Conservation (phyloP, 108 stramenopile genomes). For the Cylindrotheca fusiformis region DNA sequence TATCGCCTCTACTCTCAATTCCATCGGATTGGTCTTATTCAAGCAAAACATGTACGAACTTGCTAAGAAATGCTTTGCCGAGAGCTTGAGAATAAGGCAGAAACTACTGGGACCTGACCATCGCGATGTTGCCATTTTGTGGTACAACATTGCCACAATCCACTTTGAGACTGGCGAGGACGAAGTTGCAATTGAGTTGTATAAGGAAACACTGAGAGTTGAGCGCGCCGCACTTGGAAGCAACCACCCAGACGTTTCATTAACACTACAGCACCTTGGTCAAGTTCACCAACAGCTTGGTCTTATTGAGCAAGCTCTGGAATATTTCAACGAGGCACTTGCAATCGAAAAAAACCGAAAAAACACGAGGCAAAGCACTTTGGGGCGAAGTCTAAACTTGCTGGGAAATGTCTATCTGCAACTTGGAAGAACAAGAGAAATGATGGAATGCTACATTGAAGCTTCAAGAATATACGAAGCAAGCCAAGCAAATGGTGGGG, state of each 20-base stretch:
- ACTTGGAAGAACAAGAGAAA: constrained; percentile 34
- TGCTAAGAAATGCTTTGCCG: constrained; percentile 56
- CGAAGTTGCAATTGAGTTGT: constrained; percentile 47
- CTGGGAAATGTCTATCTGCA: constrained; percentile 58
- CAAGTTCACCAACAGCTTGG: constrained; percentile 62
- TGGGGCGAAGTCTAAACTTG: constrained; percentile 49
- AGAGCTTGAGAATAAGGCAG: constrained; percentile 53
- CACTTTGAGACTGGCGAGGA: constrained; percentile 58
- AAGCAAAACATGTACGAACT: constrained; percentile 55
- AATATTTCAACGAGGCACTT: constrained; percentile 53
- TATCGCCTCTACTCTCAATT: constrained; percentile 59
- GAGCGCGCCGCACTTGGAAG: constrained; percentile 47
- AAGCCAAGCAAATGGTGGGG: constrained; percentile 28
- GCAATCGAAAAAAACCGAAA: constrained; percentile 34
- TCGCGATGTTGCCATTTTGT: constrained; percentile 45
- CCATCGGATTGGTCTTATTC: constrained; percentile 59
- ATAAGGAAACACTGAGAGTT: constrained; percentile 53
- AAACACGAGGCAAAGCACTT: background rate
- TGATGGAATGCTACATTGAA: constrained; percentile 59
- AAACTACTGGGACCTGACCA: constrained; percentile 42
- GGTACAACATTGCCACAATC: constrained; percentile 59
- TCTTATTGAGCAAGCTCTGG: constrained; percentile 43
- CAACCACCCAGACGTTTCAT: constrained; percentile 55
- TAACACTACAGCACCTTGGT: constrained; percentile 59
- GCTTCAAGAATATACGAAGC: constrained; percentile 50